Evolutionary conservation across 192 early-diverging fungal species (phyloP).

Genomic region (Haplosporangium gracile): DNA sequence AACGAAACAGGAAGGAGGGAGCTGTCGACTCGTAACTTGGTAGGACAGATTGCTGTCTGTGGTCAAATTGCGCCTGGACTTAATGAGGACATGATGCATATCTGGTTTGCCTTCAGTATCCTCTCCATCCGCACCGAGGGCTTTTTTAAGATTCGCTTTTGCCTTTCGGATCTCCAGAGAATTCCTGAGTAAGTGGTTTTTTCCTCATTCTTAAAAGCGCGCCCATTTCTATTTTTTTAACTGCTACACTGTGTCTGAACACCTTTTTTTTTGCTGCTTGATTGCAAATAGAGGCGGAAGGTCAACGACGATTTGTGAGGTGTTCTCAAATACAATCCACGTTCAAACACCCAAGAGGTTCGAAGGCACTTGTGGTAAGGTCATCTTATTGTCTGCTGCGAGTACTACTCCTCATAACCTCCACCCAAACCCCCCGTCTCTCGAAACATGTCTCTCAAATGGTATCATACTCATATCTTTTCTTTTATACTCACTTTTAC

Average conservation of each 20-base stretch:
- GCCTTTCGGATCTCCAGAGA: constrained; percentile 29
- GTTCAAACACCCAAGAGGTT: constrained; percentile 45
- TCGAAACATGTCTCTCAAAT: neutral
- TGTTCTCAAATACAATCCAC: constrained; percentile 41
- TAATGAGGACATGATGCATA: constrained; percentile 23
- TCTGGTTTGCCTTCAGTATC: constrained; percentile 53
- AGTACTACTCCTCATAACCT: neutral
- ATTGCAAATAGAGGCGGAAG: constrained; percentile 19
- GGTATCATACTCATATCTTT: neutral
- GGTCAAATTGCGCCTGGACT: constrained; percentile 29
- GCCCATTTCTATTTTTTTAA: neutral
- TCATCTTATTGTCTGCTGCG: neutral
- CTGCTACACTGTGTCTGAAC: neutral
- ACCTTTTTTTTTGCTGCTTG: neutral
- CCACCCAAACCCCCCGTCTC: neutral
- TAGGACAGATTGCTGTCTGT: constrained; percentile 41
- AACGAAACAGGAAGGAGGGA: constrained; percentile 13
- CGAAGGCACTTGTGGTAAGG: constrained; percentile 44
- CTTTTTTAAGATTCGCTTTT: constrained; percentile 43
- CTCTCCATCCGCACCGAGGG: constrained; percentile 44
- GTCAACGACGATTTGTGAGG: constrained; percentile 25
- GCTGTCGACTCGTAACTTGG: constrained; percentile 37
- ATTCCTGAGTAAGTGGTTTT: constrained; percentile 28
- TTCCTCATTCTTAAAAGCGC: too few species aligned
- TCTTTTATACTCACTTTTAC: neutral